phyloP scores from a whole-genome alignment of 2,329 filamentous ascomycete species.

The Sclerotinia borealis region DNA sequence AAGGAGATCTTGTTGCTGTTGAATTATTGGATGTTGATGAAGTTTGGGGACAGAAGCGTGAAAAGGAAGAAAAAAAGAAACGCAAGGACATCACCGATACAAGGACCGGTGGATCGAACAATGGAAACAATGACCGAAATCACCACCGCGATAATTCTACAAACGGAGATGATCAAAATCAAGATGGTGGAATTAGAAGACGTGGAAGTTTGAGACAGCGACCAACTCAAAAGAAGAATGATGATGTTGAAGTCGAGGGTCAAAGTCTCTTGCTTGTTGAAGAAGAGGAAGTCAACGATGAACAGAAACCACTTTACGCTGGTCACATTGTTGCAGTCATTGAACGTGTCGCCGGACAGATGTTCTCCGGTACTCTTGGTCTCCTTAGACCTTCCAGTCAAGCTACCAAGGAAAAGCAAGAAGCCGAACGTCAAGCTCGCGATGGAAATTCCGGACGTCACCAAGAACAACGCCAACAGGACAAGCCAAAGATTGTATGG shows the following conservation, averaged over 20 bases:
- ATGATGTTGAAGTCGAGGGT: conserved; percentile 97
- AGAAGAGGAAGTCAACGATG: conserved; percentile 97
- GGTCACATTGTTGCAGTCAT: conserved; percentile 96
- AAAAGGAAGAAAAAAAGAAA: conserved; percentile 99
- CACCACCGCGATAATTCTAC: conserved; percentile 45
- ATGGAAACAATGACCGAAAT: conserved; percentile 59
- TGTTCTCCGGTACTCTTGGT: conserved; percentile 96
- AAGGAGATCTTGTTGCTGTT: conserved; percentile 91
- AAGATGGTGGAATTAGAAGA: conserved; percentile 74
- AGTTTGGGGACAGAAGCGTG: conserved; percentile 96
- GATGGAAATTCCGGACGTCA: conserved; percentile 68
- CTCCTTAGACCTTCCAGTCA: conserved; percentile 93
- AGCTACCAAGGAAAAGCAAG: conserved; percentile 98
- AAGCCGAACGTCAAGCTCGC: conserved; percentile 87
- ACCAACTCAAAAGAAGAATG: conserved; percentile 99
- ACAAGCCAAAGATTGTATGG: conserved; percentile 99
- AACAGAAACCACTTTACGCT: conserved; percentile 94
- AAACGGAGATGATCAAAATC: conserved; percentile 52
- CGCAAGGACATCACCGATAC: conserved; percentile 97
- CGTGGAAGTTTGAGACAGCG: conserved; percentile 93
- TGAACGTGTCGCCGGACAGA: conserved; percentile 93
- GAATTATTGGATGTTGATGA: conserved; percentile 97
- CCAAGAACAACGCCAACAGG: conserved; percentile 78
- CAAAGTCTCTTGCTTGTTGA: conserved; percentile 95
- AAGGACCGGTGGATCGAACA: conserved; percentile 68